phyloP scores from a whole-genome alignment of 495 filamentous ascomycete genomes.

The Penicillium bialowiezense region DNA sequence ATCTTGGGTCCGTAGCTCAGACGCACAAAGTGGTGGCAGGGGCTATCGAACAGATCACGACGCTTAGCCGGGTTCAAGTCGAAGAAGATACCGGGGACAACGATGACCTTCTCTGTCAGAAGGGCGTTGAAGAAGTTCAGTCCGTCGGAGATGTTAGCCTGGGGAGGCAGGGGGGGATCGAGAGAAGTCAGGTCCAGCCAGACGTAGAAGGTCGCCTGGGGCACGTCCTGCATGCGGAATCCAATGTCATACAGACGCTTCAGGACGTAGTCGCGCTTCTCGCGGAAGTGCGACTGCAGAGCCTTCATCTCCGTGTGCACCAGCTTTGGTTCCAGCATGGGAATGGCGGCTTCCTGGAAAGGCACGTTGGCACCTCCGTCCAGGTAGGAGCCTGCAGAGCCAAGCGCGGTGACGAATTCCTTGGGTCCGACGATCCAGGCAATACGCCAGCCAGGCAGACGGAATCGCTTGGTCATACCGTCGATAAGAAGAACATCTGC shows the following conservation, averaged over 20 bases:
- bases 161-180: conserved; percentile 36
- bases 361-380: conserved; percentile 93
- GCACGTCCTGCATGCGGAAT: conserved; percentile 73
- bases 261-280: conserved; percentile 88
- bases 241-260: conserved; percentile 75
- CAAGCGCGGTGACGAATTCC: conserved; percentile 93
- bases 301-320: conserved; percentile 87
- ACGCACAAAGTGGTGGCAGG: conserved; percentile 93
- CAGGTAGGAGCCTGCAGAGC: conserved; percentile 90
- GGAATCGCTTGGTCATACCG: conserved; percentile 94
- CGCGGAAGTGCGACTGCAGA: conserved; percentile 81
- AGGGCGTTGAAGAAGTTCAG: conserved; percentile 96
- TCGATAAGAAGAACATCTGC: conserved; percentile 87
- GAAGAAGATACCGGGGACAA: conserved; percentile 84
- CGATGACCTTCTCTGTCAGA: conserved; percentile 87
- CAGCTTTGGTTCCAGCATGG: conserved; percentile 80
- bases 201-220: conserved; percentile 92
- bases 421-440: conserved; percentile 96
- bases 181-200: conserved; percentile 65
- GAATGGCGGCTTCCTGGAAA: conserved; percentile 90
- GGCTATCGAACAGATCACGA: conserved; percentile 88
- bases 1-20: conserved; percentile 88
- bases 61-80: conserved; percentile 87
- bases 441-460: conserved; percentile 93
- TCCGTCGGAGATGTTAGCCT: conserved; percentile 76